Evolutionary conservation across 352 stramenopile species (phyloP), one percentile per base, ranked within the genome.

Genomic region (Phytophthora podocarpi): DNA sequence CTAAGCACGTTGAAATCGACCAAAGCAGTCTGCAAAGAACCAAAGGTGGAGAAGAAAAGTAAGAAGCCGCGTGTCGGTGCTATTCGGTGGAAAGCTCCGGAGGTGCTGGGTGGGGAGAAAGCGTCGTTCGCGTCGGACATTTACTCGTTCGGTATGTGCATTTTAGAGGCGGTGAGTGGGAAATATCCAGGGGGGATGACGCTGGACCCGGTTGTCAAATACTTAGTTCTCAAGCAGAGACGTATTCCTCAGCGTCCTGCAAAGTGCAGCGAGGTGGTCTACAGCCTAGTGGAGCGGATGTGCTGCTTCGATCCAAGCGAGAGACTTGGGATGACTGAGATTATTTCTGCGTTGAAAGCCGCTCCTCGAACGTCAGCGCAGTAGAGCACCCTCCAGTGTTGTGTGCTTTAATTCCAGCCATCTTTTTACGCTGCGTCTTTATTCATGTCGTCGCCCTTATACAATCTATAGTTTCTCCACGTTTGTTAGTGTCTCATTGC

Each of bases 131-230:
- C 35, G 10, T 70, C 56, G 10, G 66, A 78, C 18, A 35, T 75
- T 15, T 75, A 65, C 10, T 73, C 70, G 45, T 58, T 64, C 23
- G 45, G 36, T 9, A 64, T 64, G 55, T 64, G 43, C 28, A 43
- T 59, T 15, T 10, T 49, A 4, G 46, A 64, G 16, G 34, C 49
- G 4, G 42, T 61, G 18, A 67, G 50, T 31, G 51, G 51, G 7
- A 40, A 20, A 31, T 55, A 39, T 37, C 58, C 58, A 20, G 60
- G 58, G 58, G 47, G 58, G 4, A 34, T 40, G n/a, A 46, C 15
- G 4, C 13, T 35, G 28, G 37, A 65, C 37, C 7, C n/a, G 0
- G 57, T 46, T 0, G 57, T 60, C 1, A n/a, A 47, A 20, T 43
- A 59, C n/a, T 49, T 40, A 9, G 57, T 65, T 9, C 0, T 52